Percentiles rank a stretch among this genome's conserved stretches.
These are phyloP conservation scores for Maudiozyma bulderi DNA, from an alignment of 805 yeast species.

Conservation along the genomic window DNA sequence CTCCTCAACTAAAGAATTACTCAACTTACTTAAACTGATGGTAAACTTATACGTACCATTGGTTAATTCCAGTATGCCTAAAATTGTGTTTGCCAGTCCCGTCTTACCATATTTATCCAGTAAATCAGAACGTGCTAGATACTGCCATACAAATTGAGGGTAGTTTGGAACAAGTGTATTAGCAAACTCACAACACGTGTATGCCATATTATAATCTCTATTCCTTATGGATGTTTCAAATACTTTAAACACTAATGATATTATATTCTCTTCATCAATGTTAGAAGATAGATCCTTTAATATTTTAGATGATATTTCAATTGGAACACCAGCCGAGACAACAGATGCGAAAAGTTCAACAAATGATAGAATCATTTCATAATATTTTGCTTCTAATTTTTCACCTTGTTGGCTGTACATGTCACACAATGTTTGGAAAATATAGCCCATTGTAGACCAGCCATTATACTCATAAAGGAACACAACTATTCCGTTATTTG, in stretches of 20 bases:
- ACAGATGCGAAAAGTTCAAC: slow-evolving; percentile 43
- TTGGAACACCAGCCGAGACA: slow-evolving; percentile 29
- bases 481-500: slow-evolving; percentile 36
- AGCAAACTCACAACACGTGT: slow-evolving; percentile 41
- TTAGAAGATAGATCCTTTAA: slow-evolving; percentile 31
- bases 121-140: slow-evolving; percentile 56
- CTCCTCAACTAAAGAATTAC: slow-evolving; percentile 42
- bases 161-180: slow-evolving; percentile 38
- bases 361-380: slow-evolving; percentile 38
- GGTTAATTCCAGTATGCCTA: slow-evolving; percentile 67
- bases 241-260: slow-evolving; percentile 54
- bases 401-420: slow-evolving; percentile 24
- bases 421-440: slow-evolving; percentile 49
- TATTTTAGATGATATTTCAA: slow-evolving; percentile 34
- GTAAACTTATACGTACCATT: slow-evolving; percentile 60
- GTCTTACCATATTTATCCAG: slow-evolving; percentile 54
- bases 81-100: slow-evolving; percentile 49
- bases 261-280: slow-evolving; percentile 45
- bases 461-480: slow-evolving; percentile 73
- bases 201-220: slow-evolving; percentile 39
- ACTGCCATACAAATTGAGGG: slow-evolving; percentile 72
- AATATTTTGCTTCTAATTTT: slow-evolving; percentile 25
- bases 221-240: slow-evolving; percentile 58
- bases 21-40: slow-evolving; percentile 46
- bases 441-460: slow-evolving; percentile 77